phyloP scores from a whole-genome alignment of 768 basidiomycete genomes.

The Collybia sp. region DNA sequence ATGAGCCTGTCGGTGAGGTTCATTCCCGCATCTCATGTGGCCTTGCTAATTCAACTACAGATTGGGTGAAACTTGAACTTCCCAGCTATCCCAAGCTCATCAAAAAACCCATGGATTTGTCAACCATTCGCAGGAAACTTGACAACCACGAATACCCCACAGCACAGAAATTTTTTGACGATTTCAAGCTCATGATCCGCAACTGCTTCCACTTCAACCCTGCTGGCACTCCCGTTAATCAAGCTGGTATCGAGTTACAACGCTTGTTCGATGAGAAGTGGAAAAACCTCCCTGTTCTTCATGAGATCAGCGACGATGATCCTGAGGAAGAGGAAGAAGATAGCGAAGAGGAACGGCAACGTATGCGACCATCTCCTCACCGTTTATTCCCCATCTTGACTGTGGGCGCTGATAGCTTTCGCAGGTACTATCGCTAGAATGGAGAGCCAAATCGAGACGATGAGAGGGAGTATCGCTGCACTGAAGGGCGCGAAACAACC shows the following conservation, averaged over 20 bases:
- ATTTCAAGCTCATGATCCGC: constrained; percentile 92
- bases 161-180: constrained; percentile 80
- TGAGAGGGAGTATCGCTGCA: constrained; percentile 64
- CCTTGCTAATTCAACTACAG: constrained; percentile 28
- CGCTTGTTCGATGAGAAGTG: constrained; percentile 91
- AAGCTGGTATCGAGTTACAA: constrained; percentile 82
- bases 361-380: constrained; percentile 36
- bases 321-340: constrained; percentile 68
- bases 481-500: constrained; percentile 51
- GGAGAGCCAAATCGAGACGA: constrained; percentile 78
- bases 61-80: constrained; percentile 72
- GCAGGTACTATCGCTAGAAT: constrained; percentile 70
- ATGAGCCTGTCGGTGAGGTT: constrained; percentile 86
- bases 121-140: constrained; percentile 84
- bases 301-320: constrained; percentile 51
- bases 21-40: constrained; percentile 1
- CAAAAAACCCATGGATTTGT: constrained; percentile 94
- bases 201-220: constrained; percentile 96
- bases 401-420: constrained; percentile 15
- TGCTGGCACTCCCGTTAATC: constrained; percentile 78
- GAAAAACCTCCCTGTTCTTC: constrained; percentile 66
- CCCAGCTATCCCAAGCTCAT: constrained; percentile 85
- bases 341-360: constrained; percentile 61
- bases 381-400: constrained; percentile 5
- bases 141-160: constrained; percentile 71